These are phyloP conservation scores for Eutrema yunnanense DNA, from an alignment of 345 rosid genomes.

Conservation along the genomic window DNA sequence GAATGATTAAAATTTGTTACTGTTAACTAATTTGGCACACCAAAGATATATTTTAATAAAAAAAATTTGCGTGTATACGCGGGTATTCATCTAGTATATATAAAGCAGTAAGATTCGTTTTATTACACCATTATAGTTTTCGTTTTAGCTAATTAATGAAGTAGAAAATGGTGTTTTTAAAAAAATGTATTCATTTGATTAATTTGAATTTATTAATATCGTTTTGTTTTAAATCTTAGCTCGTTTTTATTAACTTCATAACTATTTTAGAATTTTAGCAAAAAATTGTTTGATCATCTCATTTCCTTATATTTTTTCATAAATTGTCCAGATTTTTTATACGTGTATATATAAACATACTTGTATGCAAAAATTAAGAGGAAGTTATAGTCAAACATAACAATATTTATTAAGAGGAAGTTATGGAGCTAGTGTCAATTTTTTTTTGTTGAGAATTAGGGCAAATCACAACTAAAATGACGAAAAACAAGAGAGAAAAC, in stretches of 20 bases:
- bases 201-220: background rate
- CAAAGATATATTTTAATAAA: too few species aligned
- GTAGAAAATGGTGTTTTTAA: background rate
- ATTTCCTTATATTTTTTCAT: background rate
- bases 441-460: too few species aligned
- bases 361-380: background rate
- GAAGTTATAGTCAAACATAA: background rate
- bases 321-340: background rate
- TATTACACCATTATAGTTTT: background rate
- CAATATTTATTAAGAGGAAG: background rate
- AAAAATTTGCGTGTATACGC: too few species aligned
- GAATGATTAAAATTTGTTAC: too few species aligned
- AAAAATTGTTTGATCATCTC: background rate
- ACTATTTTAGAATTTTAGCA: background rate
- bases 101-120: background rate
- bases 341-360: too few species aligned
- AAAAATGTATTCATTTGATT: background rate
- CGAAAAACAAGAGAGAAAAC: too few species aligned
- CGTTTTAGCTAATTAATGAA: background rate
- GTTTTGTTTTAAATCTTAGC: background rate
- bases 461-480: too few species aligned
- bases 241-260: background rate
- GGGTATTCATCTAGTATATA: too few species aligned
- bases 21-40: too few species aligned
- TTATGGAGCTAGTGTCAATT: background rate